Evolutionary conservation across 768 basidiomycete genomes (phyloP), one percentile per base, ranked within the genome.

Genomic region (Mycena floridula): DNA sequence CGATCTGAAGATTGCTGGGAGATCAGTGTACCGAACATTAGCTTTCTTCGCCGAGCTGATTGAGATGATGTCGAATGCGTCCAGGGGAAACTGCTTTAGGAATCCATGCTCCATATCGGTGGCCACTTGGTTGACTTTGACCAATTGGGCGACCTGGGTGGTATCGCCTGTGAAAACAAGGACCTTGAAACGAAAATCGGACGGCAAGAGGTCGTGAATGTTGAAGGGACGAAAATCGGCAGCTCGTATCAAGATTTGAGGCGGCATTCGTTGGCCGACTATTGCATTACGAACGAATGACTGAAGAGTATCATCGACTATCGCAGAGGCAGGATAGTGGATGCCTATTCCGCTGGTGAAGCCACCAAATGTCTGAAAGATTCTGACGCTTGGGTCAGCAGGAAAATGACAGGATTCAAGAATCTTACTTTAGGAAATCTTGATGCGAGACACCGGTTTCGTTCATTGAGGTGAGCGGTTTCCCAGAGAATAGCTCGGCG

Each of bases 401-500:
- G 7, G 18, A 7, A 15, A 35, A 3, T 35, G 13, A 3, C 15
- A 7, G 3, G 18, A 35, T 7, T 18, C 7, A 27, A 24, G n/a
- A 12, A 27, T 52, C 58, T 42, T 50, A 72, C 73, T 61, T 53
- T n/a, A 74, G 53, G 54, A 81, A 78, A 25, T 75, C 70, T 25
- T 70, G 66, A 43, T 75, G 74, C 1, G 76, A 70, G 16, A 81
- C 73, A 18, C 79, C 78, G 28, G 72, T 67, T 42, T 65, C 55
- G 39, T 69, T 56, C 3, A 66, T 62, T 25, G 63, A 61, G 4
- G 77, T 78, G 25, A 69, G 66, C 4, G 83, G 80, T 57, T 82
- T 82, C 28, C 76, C 76, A 18, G 83, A 85, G 58, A 85, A 85
- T n/a, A 85, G 62, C 12, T 68, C 66, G 7, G 82, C 70, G 48